phyloP scores from a whole-genome alignment of 139 green algal species.

The Yamagishiella unicocca region DNA sequence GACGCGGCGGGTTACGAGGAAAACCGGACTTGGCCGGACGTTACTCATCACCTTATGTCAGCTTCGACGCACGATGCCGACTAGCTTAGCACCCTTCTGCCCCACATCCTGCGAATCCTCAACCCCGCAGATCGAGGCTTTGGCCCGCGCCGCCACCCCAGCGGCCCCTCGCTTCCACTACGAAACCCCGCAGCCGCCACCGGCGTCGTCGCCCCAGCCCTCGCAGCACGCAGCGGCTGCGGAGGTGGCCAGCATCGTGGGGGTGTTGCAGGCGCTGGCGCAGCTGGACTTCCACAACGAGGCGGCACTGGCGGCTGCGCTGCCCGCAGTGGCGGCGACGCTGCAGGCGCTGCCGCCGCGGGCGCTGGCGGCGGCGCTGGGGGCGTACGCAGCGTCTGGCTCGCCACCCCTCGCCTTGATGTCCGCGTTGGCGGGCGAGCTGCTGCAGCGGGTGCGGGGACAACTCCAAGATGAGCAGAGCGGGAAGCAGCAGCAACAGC shows the following conservation, averaged over 20 bases:
- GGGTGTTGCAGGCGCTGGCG: neutral
- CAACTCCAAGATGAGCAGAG: too few species aligned
- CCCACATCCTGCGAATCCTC: neutral
- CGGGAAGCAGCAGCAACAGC: neutral
- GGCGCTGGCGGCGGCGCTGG: conserved; percentile 4
- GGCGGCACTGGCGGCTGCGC: neutral
- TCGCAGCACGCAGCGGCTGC: neutral
- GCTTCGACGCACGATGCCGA: too few species aligned
- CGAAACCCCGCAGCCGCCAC: neutral
- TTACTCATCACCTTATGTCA: too few species aligned
- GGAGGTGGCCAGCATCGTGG: neutral
- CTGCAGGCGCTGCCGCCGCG: neutral
- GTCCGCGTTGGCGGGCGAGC: neutral
- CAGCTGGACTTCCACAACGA: conserved; percentile 15
- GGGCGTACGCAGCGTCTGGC: neutral
- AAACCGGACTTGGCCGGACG: too few species aligned
- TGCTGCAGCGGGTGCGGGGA: neutral
- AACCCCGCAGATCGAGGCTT: neutral
- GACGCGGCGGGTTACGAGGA: too few species aligned
- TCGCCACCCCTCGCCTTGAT: neutral
- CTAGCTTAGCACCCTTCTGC: too few species aligned
- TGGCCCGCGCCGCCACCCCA: neutral
- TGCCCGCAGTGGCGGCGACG: neutral
- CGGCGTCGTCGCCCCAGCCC: neutral
- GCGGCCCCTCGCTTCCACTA: neutral